Evolutionary conservation across 2,329 filamentous ascomycete species (phyloP).

Genomic region (Colletotrichum lupini): DNA sequence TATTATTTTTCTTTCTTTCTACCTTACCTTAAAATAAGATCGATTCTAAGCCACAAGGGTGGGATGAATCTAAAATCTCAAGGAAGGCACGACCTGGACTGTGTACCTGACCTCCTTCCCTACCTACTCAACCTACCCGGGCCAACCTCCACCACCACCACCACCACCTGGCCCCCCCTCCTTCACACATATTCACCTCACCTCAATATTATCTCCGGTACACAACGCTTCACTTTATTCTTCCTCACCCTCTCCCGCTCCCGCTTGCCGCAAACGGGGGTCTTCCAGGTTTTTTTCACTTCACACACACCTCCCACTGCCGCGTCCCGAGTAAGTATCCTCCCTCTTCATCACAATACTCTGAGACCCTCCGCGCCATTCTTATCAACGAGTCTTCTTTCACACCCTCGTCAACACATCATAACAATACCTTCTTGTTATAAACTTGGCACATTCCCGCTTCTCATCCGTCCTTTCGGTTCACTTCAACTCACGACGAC

Average conservation of each 20-base stretch:
- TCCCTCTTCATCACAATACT: not conserved
- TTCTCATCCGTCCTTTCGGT: not conserved
- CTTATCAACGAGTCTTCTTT: not conserved
- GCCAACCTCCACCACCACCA: not conserved
- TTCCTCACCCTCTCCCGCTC: not conserved
- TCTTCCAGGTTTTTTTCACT: not conserved
- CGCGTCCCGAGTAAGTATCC: not conserved
- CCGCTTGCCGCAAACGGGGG: not conserved
- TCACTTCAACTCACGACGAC: not conserved
- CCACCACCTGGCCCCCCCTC: not conserved
- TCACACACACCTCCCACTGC: not conserved
- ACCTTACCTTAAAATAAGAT: not conserved
- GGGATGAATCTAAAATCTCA: not conserved
- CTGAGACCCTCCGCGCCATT: slow-evolving; percentile 2
- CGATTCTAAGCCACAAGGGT: not conserved
- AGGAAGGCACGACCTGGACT: not conserved
- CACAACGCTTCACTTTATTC: not conserved
- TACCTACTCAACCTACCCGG: not conserved
- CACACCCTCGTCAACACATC: not conserved
- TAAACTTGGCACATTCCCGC: slow-evolving; percentile 19
- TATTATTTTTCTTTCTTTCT: not conserved
- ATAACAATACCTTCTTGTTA: slow-evolving; percentile 9
- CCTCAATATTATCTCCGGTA: not conserved
- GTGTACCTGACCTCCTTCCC: not conserved
- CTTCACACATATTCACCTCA: not conserved